Conservation (phyloP, 306 rosid species). For the Prunus armeniaca region DNA sequence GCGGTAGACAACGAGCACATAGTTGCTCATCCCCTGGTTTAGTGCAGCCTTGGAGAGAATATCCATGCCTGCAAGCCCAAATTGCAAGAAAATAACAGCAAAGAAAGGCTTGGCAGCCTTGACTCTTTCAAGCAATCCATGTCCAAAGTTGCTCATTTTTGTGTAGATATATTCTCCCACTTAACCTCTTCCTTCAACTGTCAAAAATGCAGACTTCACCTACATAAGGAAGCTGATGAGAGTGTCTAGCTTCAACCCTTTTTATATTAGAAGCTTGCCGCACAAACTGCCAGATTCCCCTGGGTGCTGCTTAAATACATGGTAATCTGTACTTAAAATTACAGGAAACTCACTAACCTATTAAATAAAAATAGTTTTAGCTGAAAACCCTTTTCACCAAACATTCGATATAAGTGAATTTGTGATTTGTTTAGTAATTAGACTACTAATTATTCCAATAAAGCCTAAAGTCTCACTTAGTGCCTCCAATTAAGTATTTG, state of each 20-base stretch:
- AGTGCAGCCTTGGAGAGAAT: conserved; percentile 81
- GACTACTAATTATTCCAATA: background rate
- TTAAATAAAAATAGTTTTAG: background rate
- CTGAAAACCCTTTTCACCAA: background rate
- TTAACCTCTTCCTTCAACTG: background rate
- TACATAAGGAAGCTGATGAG: conserved; percentile 2
- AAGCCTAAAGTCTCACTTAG: background rate
- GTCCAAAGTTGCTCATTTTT: conserved; percentile 1
- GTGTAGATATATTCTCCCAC: background rate
- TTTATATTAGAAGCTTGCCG: background rate
- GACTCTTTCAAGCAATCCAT: conserved; percentile 2
- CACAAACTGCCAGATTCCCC: background rate
- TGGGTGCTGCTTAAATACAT: no score
- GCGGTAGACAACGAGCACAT: conserved; percentile 80
- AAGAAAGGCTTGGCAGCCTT: conserved; percentile 58
- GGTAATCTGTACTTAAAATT: background rate
- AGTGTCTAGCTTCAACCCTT: background rate
- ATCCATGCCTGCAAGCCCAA: conserved; percentile 82
- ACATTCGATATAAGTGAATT: background rate
- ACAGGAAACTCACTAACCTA: background rate
- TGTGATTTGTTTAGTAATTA: background rate
- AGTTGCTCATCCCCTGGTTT: conserved; percentile 89
- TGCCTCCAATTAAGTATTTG: conserved; percentile 11
- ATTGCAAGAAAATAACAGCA: conserved; percentile 66
- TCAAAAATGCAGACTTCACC: background rate